Evolutionary conservation across 2,329 filamentous ascomycete genomes (phyloP).

Genomic region (Penicillium rolfsii): DNA sequence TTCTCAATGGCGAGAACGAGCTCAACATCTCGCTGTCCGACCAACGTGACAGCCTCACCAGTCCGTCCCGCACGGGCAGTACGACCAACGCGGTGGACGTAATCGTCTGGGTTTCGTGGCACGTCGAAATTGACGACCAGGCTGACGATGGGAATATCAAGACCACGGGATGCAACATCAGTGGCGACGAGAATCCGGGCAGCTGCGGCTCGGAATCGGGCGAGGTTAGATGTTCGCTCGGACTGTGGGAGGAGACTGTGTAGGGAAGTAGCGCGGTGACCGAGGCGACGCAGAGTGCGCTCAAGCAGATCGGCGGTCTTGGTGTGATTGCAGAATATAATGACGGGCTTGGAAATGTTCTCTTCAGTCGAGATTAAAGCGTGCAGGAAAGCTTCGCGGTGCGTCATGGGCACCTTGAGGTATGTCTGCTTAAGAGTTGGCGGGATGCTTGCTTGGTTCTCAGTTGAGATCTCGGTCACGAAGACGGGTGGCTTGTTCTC

Average conservation of each 20-base stretch:
- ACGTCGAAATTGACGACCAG: conserved; percentile 95
- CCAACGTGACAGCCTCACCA: conserved; percentile 82
- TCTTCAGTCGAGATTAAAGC: conserved; percentile 77
- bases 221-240: conserved; percentile 83
- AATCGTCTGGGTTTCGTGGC: conserved; percentile 93
- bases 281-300: conserved; percentile 80
- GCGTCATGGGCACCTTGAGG: conserved; percentile 83
- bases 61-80: conserved; percentile 87
- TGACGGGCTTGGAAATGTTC: conserved; percentile 76
- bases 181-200: conserved; percentile 91
- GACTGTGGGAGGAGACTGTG: conserved; percentile 86
- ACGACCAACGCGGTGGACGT: conserved; percentile 93
- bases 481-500: conserved; percentile 76
- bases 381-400: conserved; percentile 94
- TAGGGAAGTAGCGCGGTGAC: conserved; percentile 86
- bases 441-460: conserved; percentile 72
- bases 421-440: conserved; percentile 81
- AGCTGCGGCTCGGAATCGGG: conserved; percentile 85
- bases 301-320: conserved; percentile 86
- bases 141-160: conserved; percentile 91
- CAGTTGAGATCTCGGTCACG: conserved; percentile 80
- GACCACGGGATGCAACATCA: conserved; percentile 88
- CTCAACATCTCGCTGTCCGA: conserved; percentile 91
- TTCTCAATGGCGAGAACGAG: conserved; percentile 88
- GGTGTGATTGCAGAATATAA: conserved; percentile 94